These are phyloP conservation scores for Albifimbria verrucaria DNA, from an alignment of 2,329 filamentous ascomycete genomes.

Conservation along the genomic window DNA sequence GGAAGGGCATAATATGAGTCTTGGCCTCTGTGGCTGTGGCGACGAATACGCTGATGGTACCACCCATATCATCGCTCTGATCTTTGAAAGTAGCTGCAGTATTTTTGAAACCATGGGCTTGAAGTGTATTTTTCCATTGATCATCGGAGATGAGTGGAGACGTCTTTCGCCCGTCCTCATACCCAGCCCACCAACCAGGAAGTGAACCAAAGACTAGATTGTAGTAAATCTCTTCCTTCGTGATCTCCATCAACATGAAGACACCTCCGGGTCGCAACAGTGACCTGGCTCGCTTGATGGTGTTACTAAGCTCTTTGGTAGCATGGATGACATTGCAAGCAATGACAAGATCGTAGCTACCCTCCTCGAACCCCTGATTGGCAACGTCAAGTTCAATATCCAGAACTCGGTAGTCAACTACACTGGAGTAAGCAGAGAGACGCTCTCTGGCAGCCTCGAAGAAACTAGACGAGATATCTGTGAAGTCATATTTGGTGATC, in stretches of 20 bases:
- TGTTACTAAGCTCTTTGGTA: too few species aligned
- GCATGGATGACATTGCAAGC: constrained; percentile 27
- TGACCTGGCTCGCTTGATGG: not conserved
- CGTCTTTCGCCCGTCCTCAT: constrained; percentile 15
- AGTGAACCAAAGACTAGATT: constrained; percentile 27
- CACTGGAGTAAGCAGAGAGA: constrained; percentile 16
- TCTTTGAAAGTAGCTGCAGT: too few species aligned
- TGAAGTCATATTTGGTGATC: constrained; percentile 35
- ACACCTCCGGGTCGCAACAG: constrained; percentile 22
- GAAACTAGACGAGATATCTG: constrained; percentile 40
- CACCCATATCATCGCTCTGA: too few species aligned
- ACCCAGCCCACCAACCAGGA: constrained; percentile 34
- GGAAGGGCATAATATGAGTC: too few species aligned
- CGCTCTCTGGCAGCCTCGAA: constrained; percentile 30
- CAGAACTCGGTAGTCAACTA: constrained; percentile 15
- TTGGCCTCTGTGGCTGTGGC: too few species aligned
- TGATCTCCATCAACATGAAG: constrained; percentile 24
- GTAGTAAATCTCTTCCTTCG: constrained; percentile 14
- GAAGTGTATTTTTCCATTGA: constrained; percentile 6
- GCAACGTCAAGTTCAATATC: constrained; percentile 26
- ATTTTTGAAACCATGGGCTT: not conserved
- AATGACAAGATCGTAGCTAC: constrained; percentile 32
- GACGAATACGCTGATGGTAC: too few species aligned
- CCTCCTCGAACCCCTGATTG: constrained; percentile 28
- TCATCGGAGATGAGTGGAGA: not conserved